Evolutionary conservation across 768 basidiomycete genomes (phyloP).

Genomic region (Trametopsis cervina): DNA sequence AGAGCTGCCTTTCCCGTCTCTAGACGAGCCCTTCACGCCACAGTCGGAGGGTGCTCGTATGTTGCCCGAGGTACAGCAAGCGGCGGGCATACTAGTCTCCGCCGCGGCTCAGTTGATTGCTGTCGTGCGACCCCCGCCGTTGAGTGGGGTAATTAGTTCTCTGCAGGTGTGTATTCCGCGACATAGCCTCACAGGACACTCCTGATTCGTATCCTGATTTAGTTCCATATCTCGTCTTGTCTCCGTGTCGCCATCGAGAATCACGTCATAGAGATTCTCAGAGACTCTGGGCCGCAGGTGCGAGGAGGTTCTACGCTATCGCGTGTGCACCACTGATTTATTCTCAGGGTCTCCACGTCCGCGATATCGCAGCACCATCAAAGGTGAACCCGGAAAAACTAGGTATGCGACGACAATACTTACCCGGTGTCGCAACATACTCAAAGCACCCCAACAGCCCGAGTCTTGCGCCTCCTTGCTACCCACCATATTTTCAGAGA

Average conservation of each 20-base stretch:
- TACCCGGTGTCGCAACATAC: no score
- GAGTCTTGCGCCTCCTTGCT: slow-evolving; percentile 27
- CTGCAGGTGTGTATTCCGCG: slow-evolving; percentile 2
- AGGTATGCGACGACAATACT: slow-evolving; percentile 17
- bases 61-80: slow-evolving; percentile 4
- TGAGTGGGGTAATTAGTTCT: slow-evolving; percentile 11
- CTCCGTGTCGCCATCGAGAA: slow-evolving; percentile 2
- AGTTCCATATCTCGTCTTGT: background rate
- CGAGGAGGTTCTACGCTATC: background rate
- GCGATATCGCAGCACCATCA: slow-evolving; percentile 22
- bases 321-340: background rate
- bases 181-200: no score
- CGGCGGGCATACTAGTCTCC: slow-evolving; percentile 15
- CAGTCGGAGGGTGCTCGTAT: slow-evolving; percentile 9
- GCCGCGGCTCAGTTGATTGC: slow-evolving; percentile 30
- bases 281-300: slow-evolving; percentile 8
- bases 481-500: slow-evolving; percentile 26
- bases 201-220: background rate
- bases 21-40: slow-evolving; percentile 1
- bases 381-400: slow-evolving; percentile 21
- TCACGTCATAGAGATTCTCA: slow-evolving; percentile 2
- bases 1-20: slow-evolving; percentile 1
- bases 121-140: slow-evolving; percentile 22
- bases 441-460: slow-evolving; percentile 16
- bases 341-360: slow-evolving; percentile 23